Conservation (phyloP, 139 green algal species). For the Chlorella sorokiniana region DNA sequence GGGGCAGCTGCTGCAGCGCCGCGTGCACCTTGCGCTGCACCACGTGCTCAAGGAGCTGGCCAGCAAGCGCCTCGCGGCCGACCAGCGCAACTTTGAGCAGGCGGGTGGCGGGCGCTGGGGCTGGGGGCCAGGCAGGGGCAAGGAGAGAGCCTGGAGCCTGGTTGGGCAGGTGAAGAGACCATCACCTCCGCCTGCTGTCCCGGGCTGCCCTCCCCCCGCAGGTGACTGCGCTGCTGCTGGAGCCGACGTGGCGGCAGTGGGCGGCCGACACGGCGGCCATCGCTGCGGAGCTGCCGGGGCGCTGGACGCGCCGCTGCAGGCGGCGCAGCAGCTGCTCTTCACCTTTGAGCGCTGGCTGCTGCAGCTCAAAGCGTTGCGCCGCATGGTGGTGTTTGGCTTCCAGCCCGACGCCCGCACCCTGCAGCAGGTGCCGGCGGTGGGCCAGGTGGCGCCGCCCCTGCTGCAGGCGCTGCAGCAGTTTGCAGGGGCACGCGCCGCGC, state of each 20-base stretch:
- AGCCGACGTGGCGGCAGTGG: conserved; percentile 80
- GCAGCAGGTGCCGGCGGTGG: conserved; percentile 27
- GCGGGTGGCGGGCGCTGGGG: neutral
- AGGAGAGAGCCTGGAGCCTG: too few relatives aligned
- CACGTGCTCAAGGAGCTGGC: conserved; percentile 96
- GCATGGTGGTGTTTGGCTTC: conserved; percentile 86
- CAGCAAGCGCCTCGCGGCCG: conserved; percentile 83
- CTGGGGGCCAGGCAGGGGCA: neutral
- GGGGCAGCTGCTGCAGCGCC: conserved; percentile 45
- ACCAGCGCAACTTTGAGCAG: conserved; percentile 88
- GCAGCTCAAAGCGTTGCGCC: conserved; percentile 82
- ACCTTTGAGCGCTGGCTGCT: conserved; percentile 89
- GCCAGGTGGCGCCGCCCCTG: conserved; percentile 57
- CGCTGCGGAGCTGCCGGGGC: conserved; percentile 52
- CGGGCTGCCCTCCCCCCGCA: conserved; percentile 25
- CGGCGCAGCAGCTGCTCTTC: conserved; percentile 52
- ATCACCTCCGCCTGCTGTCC: neutral
- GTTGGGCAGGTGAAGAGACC: too few relatives aligned
- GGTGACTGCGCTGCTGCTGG: conserved; percentile 71
- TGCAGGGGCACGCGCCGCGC: conserved; percentile 2
- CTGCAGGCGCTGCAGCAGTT: conserved; percentile 61
- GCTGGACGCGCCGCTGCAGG: conserved; percentile 25
- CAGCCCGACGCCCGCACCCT: conserved; percentile 68
- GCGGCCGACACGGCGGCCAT: conserved; percentile 63
- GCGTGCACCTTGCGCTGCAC: conserved; percentile 86